phyloP scores from a whole-genome alignment of 2,329 filamentous ascomycete species.

The Didymella pomorum region DNA sequence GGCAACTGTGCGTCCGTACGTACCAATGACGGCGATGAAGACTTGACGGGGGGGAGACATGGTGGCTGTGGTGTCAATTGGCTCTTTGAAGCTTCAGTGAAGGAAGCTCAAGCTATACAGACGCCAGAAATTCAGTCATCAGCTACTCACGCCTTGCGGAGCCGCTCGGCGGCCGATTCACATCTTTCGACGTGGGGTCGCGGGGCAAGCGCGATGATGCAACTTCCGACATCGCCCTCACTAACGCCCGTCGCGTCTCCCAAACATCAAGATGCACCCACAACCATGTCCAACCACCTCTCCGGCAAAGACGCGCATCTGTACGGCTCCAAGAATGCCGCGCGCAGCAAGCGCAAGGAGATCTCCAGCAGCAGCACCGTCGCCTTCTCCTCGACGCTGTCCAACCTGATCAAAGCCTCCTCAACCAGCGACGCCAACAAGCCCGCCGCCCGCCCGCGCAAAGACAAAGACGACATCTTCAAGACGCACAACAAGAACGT shows the following conservation, averaged over 20 bases:
- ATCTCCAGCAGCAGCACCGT: slow-evolving; percentile 75
- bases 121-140: slow-evolving; percentile 2
- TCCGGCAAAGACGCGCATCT: slow-evolving; percentile 68
- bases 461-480: slow-evolving; percentile 75
- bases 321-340: slow-evolving; percentile 78
- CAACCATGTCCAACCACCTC: slow-evolving; percentile 27
- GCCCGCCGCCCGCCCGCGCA: slow-evolving; percentile 58
- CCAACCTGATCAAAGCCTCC: slow-evolving; percentile 72
- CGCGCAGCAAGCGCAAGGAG: slow-evolving; percentile 63
- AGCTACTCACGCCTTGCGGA: slow-evolving; percentile 7
- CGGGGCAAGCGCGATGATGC: slow-evolving; percentile 21
- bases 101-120: background rate
- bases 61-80: slow-evolving; percentile 28
- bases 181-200: slow-evolving; percentile 20
- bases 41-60: slow-evolving; percentile 56
- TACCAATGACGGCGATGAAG: slow-evolving; percentile 59
- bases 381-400: slow-evolving; percentile 87
- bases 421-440: slow-evolving; percentile 47
- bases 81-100: slow-evolving; percentile 10
- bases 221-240: slow-evolving; percentile 40
- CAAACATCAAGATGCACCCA: background rate
- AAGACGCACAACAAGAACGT: slow-evolving; percentile 68
- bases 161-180: slow-evolving; percentile 16
- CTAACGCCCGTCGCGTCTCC: slow-evolving; percentile 5
- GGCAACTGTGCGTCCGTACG: slow-evolving; percentile 1